Base-by-base conservation (phyloP, 192 early-diverging fungal species). In the Coemansia sp. region DNA sequence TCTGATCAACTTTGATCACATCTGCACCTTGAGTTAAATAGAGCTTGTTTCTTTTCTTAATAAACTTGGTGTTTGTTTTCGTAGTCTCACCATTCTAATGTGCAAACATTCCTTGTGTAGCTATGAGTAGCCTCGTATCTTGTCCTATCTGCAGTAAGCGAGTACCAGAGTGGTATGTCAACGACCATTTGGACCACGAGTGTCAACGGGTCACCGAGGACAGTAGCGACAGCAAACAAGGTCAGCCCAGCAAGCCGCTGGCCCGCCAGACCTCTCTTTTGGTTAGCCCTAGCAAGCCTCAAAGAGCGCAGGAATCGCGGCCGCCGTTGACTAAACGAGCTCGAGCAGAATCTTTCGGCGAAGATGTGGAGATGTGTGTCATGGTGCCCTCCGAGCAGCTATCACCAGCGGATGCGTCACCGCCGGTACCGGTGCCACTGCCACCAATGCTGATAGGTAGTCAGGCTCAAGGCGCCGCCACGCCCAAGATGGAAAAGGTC, bases 141-240 rank as follows among this genome's bases (percentile, higher is more conserved):
- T 83, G 81, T 41, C 81, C 81, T 12, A 58, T 74, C 16, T 83
- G 81, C 64, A 43, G 37, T 58, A 74, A 69, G 49, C 59, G 38
- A 12, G 81, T 83, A 8, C 75, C 75, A 5, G 75, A 75, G 40
- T 83, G 75, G 76, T 83, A 65, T 37, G 69, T 78, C n/a, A 83
- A 55, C 65, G 75, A 73, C 59, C 81, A 83, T 59, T 44, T 83
- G 45, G 81, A 83, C 35, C 69, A 44, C 63, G 81, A 75, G 27
- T 84, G 76, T 61, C 34, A 27, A 7, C n/a, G 20, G 39, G 20
- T 6, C 10, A 22, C 9, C 16, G 53, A 50, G 4, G 30, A 5
- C 52, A n/a, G 44, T 27, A 40, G 30, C 40, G 38, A 11, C 56
- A 20, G 16, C 61, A 18, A 58, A 12, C 24, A 44, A 45, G 56